Evolutionary conservation across 2,329 filamentous ascomycete species (phyloP), one percentile per base, ranked within the genome.

Genomic region (Aspergillus arachidicola): DNA sequence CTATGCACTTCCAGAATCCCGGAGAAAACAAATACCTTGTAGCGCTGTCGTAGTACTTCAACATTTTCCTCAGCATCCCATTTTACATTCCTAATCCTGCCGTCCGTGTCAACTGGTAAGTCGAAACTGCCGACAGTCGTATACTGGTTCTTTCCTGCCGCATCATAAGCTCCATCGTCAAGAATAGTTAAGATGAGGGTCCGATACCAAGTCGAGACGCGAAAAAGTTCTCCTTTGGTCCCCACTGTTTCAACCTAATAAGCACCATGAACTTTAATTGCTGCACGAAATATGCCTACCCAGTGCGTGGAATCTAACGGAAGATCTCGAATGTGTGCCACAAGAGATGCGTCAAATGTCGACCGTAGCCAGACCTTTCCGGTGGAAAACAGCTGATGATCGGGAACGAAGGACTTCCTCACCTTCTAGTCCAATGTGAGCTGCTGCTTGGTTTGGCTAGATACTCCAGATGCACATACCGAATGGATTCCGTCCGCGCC

Each of bases 401-500:
- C 69, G 0, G 81, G 80, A 2, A 82, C 75, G 58, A 85, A 82
- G n/a, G 79, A 79, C 28, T 72, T 69, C 46, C 73, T 65, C 4
- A 72, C 71, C 51, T 64, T 70, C 72, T 74, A 19, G 9, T 19
- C 5, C n/a, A 21, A 19, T 34, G 12, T 54, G 30, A 54, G 51
- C 11, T n/a, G 10, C 28, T 32, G 26, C 11, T 19, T 5, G 9
- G 26, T 14, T 16, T 32, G 50, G 28, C 23, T 11, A 48, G 23
- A 26, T 28, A 26, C 11, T 26, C 45, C 21, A 10, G 1, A 45
- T 23, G 7, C 75, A 28, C 84, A 78, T 2, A 77, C 74, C 23
- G 83, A 85, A 67, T 83, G 81, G 54, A 86, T 81, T 45, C 85
- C 85, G 69, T 87, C 84, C 0, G 83, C 81, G 1, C 83, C 84